Percentiles rank a stretch among this genome's conserved stretches.
Conservation (phyloP, 108 stramenopile species). For the Aureococcus anophagefferens region DNA sequence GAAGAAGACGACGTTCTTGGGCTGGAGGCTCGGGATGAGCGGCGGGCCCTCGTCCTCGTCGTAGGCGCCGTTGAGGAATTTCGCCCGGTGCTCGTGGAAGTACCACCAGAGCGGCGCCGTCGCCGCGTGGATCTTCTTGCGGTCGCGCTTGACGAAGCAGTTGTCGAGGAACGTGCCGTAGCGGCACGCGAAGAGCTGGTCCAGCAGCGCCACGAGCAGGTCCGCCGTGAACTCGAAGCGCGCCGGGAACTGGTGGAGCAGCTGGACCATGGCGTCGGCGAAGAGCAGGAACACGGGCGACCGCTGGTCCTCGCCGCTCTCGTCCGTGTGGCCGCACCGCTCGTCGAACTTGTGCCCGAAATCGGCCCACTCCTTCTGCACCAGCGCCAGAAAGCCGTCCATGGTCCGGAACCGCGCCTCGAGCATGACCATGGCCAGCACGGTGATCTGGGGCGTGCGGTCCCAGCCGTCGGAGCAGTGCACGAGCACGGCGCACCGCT, state of each 20-base stretch:
- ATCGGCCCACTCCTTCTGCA: conserved; percentile 51
- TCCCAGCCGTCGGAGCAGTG: conserved; percentile 56
- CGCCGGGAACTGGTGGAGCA: conserved; percentile 30
- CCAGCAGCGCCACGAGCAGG: conserved; percentile 53
- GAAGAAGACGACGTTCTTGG: conserved; percentile 2
- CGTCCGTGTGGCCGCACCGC: conserved; percentile 29
- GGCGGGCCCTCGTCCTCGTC: background rate
- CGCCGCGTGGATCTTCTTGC: background rate
- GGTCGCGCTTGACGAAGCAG: conserved; percentile 60
- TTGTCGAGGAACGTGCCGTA: conserved; percentile 89
- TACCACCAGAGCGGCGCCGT: background rate
- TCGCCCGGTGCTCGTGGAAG: background rate
- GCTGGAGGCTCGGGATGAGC: background rate
- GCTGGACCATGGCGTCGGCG: conserved; percentile 31
- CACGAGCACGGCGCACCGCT: conserved; percentile 24
- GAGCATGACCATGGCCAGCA: conserved; percentile 41
- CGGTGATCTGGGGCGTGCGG: conserved; percentile 40
- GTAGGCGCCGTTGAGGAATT: background rate
- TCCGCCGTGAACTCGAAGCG: conserved; percentile 16
- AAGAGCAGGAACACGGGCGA: conserved; percentile 46
- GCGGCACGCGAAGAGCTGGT: conserved; percentile 77
- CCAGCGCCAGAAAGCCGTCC: conserved; percentile 33
- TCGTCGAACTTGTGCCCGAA: conserved; percentile 52
- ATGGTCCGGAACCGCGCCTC: conserved; percentile 51
- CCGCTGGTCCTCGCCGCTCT: conserved; percentile 13